Percentiles rank a stretch among this genome's conserved stretches.
Evolutionary conservation across 306 rosid species (phyloP).

Genomic region (Castanopsis chinensis): DNA sequence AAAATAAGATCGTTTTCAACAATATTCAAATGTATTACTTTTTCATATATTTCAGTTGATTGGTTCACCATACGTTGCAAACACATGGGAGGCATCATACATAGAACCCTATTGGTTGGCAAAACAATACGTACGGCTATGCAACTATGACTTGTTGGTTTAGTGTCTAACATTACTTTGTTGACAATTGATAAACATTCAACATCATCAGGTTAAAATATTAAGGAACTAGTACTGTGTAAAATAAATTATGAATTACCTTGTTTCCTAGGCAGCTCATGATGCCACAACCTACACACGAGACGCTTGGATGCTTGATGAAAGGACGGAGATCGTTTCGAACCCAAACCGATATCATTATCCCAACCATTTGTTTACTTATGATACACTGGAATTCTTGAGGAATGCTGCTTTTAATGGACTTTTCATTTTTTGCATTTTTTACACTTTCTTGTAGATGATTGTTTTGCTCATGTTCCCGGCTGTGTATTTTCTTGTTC

Average conservation of each 20-base stretch:
- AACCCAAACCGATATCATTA: conserved; percentile 77
- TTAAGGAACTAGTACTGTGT: background rate
- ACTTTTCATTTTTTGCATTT: conserved; percentile 3
- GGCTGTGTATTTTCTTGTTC: conserved; percentile 36
- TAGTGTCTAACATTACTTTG: too few species aligned
- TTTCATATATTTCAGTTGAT: too few species aligned
- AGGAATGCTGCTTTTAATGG: conserved; percentile 13
- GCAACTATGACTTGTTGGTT: too few species aligned
- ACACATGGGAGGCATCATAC: too few species aligned
- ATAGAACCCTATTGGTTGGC: too few species aligned
- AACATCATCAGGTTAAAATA: too few species aligned
- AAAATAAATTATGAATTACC: conserved; percentile 32
- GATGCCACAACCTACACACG: conserved; percentile 85
- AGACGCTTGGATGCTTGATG: conserved; percentile 66
- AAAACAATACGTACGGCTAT: too few species aligned
- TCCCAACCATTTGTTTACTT: conserved; percentile 96
- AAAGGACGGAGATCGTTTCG: conserved; percentile 58
- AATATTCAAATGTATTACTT: background rate
- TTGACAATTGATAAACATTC: too few species aligned
- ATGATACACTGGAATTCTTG: conserved; percentile 60
- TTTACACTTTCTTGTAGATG: background rate
- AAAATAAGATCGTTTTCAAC: background rate
- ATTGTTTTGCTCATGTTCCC: background rate
- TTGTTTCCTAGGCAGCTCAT: conserved; percentile 89
- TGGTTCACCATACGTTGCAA: too few species aligned